Evolutionary conservation across 2,329 filamentous ascomycete species (phyloP), one percentile per base, ranked within the genome.

Genomic region (Hypoxylon sp.): DNA sequence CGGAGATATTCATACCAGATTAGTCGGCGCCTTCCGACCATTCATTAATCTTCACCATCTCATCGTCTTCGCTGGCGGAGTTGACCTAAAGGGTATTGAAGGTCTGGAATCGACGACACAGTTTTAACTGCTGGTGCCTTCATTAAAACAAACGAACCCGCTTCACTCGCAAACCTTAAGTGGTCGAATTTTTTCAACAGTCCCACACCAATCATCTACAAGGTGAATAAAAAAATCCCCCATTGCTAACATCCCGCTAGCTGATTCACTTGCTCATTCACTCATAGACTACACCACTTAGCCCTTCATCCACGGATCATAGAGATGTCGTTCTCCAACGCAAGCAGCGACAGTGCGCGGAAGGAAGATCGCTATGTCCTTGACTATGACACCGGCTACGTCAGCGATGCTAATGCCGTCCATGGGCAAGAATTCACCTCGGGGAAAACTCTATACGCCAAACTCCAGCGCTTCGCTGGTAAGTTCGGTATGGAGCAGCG

Each of bases 401-500:
- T 71, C 7, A 67, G 49, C 56, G 66, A 73, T 38, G 45, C 63
- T 21, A 71, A 75, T 56, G 66, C 52, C 19, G 65, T 60, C 13
- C 60, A 62, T 25, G 36, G 58, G 19, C 49, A 65, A 17, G 68
- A 57, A 3, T 55, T 68, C 38, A 43, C 60, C 2, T 28, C 65
- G 5, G 71, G 67, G 1, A 52, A 68, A 28, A 75, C 74, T 41
- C 19, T 77, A 2, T 77, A 75, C 49, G 76, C 76, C 9, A 78
- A 68, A 66, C 69, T 89, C 0, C 90, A 91, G 77, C 85, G 88
- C 30, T 73, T 92, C 13, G 90, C 89, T 0, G 89, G 86, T 46
- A 88, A 84, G 72, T 83, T 91, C 68, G 87, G 89, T 45, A 86
- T 94, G 60, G 91, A 94, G 79, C 88, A 92, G 80, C 83, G 91